Conservation (phyloP, 164 flowering plant genomes). For the Sedum album region DNA sequence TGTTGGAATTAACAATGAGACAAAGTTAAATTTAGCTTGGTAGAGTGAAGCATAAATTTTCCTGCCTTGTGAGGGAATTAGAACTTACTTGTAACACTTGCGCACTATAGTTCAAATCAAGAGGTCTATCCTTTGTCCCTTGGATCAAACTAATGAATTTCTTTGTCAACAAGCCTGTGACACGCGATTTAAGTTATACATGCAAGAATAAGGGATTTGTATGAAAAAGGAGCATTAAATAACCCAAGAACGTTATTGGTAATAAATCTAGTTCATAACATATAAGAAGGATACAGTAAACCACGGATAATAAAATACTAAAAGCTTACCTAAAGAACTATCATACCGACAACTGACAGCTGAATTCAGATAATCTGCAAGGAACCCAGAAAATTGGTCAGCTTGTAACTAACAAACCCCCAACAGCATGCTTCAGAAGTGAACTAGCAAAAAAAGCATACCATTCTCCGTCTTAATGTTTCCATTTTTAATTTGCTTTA, state of each 20-base stretch:
- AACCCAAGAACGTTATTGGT: not conserved
- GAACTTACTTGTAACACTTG: conserved; percentile 25
- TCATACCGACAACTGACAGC: conserved; percentile 43
- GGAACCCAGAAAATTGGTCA: conserved; percentile 18
- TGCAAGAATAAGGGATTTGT: conserved; percentile 2
- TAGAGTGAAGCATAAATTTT: not conserved
- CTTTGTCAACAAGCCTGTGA: conserved; percentile 35
- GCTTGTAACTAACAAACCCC: conserved; percentile 7
- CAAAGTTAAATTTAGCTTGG: not conserved
- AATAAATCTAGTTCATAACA: not conserved
- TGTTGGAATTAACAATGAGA: conserved; percentile 7
- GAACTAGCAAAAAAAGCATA: conserved; percentile 9
- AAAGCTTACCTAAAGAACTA: conserved; percentile 46
- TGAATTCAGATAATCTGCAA: conserved; percentile 21
- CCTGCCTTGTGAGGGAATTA: not conserved
- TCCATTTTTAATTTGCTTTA: conserved; percentile 21
- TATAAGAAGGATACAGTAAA: not conserved
- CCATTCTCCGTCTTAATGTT: conserved; percentile 26
- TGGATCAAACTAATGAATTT: conserved; percentile 30
- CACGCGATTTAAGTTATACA: not conserved
- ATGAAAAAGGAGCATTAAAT: not conserved
- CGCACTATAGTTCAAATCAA: conserved; percentile 30
- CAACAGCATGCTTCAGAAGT: not conserved
- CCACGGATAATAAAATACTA: too few relatives aligned
- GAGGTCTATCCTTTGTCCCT: conserved; percentile 32